Base-by-base conservation (phyloP, 2,329 filamentous ascomycete genomes). In the Lachnellula subtilissima region DNA sequence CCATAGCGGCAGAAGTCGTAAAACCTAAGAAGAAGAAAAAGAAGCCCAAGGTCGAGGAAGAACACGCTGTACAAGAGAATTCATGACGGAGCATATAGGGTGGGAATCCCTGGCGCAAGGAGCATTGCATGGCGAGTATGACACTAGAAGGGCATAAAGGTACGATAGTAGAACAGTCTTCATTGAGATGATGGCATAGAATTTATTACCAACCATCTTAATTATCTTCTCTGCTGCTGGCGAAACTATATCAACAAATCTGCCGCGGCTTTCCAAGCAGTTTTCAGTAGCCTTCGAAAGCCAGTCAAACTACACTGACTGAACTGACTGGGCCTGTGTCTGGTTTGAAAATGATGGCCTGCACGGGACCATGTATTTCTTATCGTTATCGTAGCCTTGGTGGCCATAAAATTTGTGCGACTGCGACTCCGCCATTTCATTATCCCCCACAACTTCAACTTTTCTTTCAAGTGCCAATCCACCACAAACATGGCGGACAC, bases 21-120 rank as follows among this genome's bases (percentile, higher is more conserved):
- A 45, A 45, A 11, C 19, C 42, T 49, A 79, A 75, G 66, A 75
- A 73, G 69, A 81, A 78, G 68, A 81, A 78, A 69, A 68, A 67
- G 59, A 65, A 65, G 40, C 53, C 60, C 11, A 64, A 61, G 50
- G 54, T 61, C 15, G 64, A 64, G 8, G 61, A 60, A 23, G 50
- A 36, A 23, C 19, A n/a, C 40, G 54, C 53, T 22, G 22, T 22
- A 52, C 36, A 48, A 11, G 23, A 47, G 37, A 39, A 46, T 17
- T 32, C 39, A 39, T 22, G 36, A 45, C 23, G 50, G 48, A 47
- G 47, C 40, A 54, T 50, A 49, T 19, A 42, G 25, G 45, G 23
- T 43, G 19, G 37, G 52, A 46, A 54, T 50, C n/a, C 23, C 14
- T 32, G 46, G 52, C 52, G 46, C 23, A 54, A 42, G 37, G 52